Base-by-base conservation (phyloP, 2,329 filamentous ascomycete species). In the Neofusicoccum kwambonambiense region DNA sequence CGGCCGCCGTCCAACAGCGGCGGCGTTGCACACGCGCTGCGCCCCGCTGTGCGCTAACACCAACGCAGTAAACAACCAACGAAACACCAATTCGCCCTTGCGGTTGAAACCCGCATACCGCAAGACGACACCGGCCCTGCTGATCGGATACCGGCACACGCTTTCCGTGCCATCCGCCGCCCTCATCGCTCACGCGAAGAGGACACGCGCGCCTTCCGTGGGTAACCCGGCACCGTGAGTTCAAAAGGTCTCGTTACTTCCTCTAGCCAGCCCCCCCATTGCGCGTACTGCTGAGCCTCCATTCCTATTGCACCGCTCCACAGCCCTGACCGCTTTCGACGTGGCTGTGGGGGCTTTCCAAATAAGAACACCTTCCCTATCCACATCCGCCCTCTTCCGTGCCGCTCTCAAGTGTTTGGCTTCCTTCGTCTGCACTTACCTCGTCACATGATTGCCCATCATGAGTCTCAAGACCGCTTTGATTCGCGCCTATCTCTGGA, bases 401-500 rank as follows among this genome's bases (percentile, higher is more conserved):
- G 6, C 11, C 4, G 4, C 17, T 19, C 17, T 37, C 11, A 35
- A 17, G 12, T 44, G 17, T 45, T 41, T 22, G 35, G 44, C 47
- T 34, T 7, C 35, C 27, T n/a, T 22, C 41, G 11, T 34, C 37
- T 35, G 4, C 11, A 4, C 17, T 17, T 4, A 4, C 12, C n/a
- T 19, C 27, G 31, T 37, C 61, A 64, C 49, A 60, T 60, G 41
- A 17, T 47, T 19, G 11, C 42, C 31, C 56, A 22, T 2, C 50
- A 47, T 64, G 51, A 50, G 34, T 22, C 27, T 64, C 62, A 57
- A 57, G 45, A 42, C 34, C 35, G 62, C 50, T 39, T 35, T 64
- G 22, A 64, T 64, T 49, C 51, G 62, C 22, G 42, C 35, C 52
- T 64, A 50, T n/a, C 45, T 64, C n/a, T 64, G 62, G 62, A 50